A percentile compares a stretch with the other conserved stretches of the same genome.
Conservation (phyloP, 2,329 filamentous ascomycete genomes). For the Claviceps cyperi region DNA sequence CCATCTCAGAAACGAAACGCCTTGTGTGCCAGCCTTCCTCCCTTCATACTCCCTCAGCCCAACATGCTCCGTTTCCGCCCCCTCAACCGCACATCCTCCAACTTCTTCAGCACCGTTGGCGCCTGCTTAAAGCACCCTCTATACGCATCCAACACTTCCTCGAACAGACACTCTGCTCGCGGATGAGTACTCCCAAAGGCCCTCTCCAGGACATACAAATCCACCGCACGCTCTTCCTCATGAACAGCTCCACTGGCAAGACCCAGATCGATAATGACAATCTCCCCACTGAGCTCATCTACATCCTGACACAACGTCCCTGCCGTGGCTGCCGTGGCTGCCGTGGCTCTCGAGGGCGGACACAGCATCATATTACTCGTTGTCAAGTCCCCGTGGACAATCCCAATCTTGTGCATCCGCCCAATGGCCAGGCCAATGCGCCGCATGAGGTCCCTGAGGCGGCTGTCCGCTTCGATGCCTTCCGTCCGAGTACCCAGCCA, state of each 20-base stretch:
- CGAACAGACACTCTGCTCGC: slow-evolving; percentile 62
- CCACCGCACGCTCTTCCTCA: slow-evolving; percentile 89
- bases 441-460: slow-evolving; percentile 48
- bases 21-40: not conserved
- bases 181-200: slow-evolving; percentile 95
- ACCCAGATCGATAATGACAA: slow-evolving; percentile 90
- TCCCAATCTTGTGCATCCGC: slow-evolving; percentile 63
- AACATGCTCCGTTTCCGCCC: slow-evolving; percentile 96
- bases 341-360: slow-evolving; percentile 7
- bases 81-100: slow-evolving; percentile 87
- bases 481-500: slow-evolving; percentile 41
- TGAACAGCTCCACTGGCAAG: slow-evolving; percentile 66
- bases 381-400: slow-evolving; percentile 90
- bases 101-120: slow-evolving; percentile 56
- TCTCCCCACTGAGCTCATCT: slow-evolving; percentile 45
- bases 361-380: slow-evolving; percentile 91
- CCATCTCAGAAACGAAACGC: not conserved
- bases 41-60: slow-evolving; percentile 36
- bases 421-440: slow-evolving; percentile 60
- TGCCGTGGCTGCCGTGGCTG: slow-evolving; percentile 1
- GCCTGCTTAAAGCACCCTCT: slow-evolving; percentile 60
- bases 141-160: slow-evolving; percentile 62
- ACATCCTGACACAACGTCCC: slow-evolving; percentile 8
- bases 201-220: slow-evolving; percentile 87
- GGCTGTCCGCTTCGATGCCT: slow-evolving; percentile 27